Evolutionary conservation across 768 basidiomycete species (phyloP), one percentile per base, ranked within the genome.

Genomic region (Goffeauzyma gilvescens): DNA sequence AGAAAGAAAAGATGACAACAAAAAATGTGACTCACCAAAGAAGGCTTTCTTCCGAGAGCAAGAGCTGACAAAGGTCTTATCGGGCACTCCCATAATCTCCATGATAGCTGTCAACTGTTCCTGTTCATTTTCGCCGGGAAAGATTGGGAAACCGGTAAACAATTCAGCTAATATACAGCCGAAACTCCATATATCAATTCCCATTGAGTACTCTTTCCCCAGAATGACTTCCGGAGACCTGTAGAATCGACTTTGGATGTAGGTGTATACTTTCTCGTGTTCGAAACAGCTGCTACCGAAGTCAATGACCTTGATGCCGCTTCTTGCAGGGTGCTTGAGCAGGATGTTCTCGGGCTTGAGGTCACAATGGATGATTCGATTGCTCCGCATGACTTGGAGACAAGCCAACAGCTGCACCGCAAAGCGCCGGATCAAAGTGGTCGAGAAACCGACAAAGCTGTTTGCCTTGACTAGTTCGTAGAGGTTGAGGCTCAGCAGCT

Each of bases 381-480:
- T 89, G 55, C 90, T 84, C 10, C 89, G 75, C 82, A 98, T 87
- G 36, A 98, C 69, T 24, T 80, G 76, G 36, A 98, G 71, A 1
- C 85, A 85, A 65, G 81, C 65, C 33, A 96, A 69, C 81, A 98
- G 90, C 65, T 98, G 93, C 45, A 73, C 79, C 12, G 93, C 89
- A 67, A 98, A 96, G 30, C 93, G 78, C 21, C 93, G 79, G 51
- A 98, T 95, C 42, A 98, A 70, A 6, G 75, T 74, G 0, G 93
- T 95, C 26, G 89, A 83, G 66, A 98, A 98, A n/a, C 93, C 93
- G 37, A 81, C 82, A 54, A 96, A 96, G 48, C 83, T 85, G 63
- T 98, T 96, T 12, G 90, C 90, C 66, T 98, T 98, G 70, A 98
- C 95, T 48, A 98, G 69, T 66, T 98, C 93, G 66, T 96, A 98